Percentiles rank a stretch among this genome's conserved stretches.
Evolutionary conservation across 345 rosid genomes (phyloP).

Genomic region (Schrenkiella parvula): DNA sequence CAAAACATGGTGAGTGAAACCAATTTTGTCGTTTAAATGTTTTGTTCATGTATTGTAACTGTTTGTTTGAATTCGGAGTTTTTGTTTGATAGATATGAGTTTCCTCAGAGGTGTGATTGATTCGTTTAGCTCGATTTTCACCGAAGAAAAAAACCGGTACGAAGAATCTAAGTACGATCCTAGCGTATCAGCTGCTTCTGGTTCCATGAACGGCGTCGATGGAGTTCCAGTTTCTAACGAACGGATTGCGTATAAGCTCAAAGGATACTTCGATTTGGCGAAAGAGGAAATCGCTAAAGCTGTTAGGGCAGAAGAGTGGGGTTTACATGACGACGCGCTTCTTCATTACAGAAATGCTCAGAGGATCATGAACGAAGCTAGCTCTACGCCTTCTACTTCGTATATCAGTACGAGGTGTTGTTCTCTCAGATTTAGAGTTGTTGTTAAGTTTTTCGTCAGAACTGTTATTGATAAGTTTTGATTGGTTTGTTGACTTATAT

Average conservation of each 20-base stretch:
- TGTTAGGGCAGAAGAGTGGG: conserved; percentile 92
- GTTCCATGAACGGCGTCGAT: conserved; percentile 46
- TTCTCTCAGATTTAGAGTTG: not conserved
- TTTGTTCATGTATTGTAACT: conserved; percentile 52
- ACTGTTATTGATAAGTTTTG: not conserved
- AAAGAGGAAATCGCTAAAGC: conserved; percentile 75
- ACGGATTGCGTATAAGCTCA: conserved; percentile 81
- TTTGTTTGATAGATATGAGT: conserved; percentile 43
- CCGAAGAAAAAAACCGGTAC: conserved; percentile 24
- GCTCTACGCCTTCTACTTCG: conserved; percentile 65
- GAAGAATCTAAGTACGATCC: conserved; percentile 34
- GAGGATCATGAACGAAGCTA: conserved; percentile 63
- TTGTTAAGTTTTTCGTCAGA: not conserved
- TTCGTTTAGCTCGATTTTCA: conserved; percentile 56
- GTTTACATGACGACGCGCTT: conserved; percentile 71
- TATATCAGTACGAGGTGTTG: conserved; percentile 60
- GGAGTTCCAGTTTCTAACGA: conserved; percentile 55
- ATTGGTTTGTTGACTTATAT: not conserved
- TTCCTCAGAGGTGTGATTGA: conserved; percentile 54
- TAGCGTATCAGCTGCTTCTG: not conserved
- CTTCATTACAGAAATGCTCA: conserved; percentile 74
- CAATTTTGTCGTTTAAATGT: not conserved
- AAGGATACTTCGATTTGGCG: conserved; percentile 85
- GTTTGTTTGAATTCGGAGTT: conserved; percentile 45
- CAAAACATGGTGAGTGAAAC: conserved; percentile 18